A percentile compares a stretch with the other conserved stretches of the same genome.
Evolutionary conservation across 306 rosid genomes (phyloP).

Genomic region (Vigna reflexopilosa): DNA sequence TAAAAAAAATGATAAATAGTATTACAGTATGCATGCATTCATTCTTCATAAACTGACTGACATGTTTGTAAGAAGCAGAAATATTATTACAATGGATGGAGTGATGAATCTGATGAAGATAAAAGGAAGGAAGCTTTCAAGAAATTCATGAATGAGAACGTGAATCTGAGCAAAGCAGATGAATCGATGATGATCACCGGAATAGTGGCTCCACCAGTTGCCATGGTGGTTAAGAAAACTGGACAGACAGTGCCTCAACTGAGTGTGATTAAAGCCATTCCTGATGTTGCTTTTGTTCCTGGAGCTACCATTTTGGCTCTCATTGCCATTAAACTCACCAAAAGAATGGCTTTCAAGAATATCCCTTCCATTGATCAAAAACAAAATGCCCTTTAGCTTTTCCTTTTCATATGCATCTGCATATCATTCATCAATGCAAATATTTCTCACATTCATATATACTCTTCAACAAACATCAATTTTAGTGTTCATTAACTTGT

Average conservation of each 20-base stretch:
- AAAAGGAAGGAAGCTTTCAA: not conserved
- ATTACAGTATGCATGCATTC: not conserved
- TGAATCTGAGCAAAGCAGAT: constrained; percentile 55
- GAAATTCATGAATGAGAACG: constrained; percentile 38
- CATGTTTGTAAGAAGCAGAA: constrained; percentile 44
- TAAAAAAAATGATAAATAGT: no score
- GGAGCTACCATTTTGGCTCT: constrained; percentile 57
- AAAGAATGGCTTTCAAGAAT: constrained; percentile 48
- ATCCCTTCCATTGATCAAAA: not conserved
- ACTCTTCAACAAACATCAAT: no score
- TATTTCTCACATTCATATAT: not conserved
- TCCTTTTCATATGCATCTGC: not conserved
- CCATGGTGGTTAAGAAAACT: constrained; percentile 60
- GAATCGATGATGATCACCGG: constrained; percentile 59
- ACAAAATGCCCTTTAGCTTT: not conserved
- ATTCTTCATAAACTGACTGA: constrained; percentile 14
- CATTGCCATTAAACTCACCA: constrained; percentile 53
- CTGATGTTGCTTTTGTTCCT: constrained; percentile 69
- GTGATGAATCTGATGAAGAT: fast-evolving
- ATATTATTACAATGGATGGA: constrained; percentile 19
- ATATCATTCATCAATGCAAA: not conserved
- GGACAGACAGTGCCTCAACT: constrained; percentile 62
- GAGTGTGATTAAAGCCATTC: constrained; percentile 55
- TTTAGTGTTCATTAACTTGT: no score
- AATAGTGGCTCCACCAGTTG: constrained; percentile 62